Evolutionary conservation across 441 rosid genomes (phyloP), one percentile per base, ranked within the genome.

Genomic region (Euphorbia celastroides): DNA sequence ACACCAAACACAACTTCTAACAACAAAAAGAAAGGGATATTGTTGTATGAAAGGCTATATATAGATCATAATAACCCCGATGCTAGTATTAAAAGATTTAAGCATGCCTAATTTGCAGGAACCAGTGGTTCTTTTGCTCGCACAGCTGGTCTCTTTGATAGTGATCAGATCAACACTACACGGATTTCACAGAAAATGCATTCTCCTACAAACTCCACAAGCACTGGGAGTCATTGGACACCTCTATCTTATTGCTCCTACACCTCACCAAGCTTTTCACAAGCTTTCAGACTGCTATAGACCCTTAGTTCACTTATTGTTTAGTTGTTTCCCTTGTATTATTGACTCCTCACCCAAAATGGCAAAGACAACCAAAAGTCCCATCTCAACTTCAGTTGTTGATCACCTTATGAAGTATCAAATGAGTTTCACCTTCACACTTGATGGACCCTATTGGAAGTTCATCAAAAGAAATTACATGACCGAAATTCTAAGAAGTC

Each of bases 201-300:
- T 66, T 57, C 81, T 72, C 63, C 88, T 83, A 7, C 87, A 85
- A 5, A 75, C 83, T 70, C 91, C 84, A 3, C 50, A 16, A 54
- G 76, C 88, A 17, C 64, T 86, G 10, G 87, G 86, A 28, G 71
- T 86, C 74, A 74, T 86, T 14, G 86, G 91, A 32, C 91, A 84
- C 65, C 79, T 86, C 48, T 89, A 84, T 69, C 89, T 84, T 55
- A 72, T 84, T 2, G 77, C 74, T 17, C 83, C 86, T 9, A 63
- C 81, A 51, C 86, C 87, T 41, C 92, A 84, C 73, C 88, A 82
- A 62, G 80, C 84, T 57, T 75, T 84, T 46, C 83, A 81, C 78
- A 86, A 78, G 68, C 81, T 86, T 60, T 79, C 89, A 31, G 57
- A 48, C 69, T 57, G 63, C 32, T 75, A 81, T 22, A 87, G 92